Conservation (phyloP, 768 basidiomycete genomes). For the Tricholoma sp. region DNA sequence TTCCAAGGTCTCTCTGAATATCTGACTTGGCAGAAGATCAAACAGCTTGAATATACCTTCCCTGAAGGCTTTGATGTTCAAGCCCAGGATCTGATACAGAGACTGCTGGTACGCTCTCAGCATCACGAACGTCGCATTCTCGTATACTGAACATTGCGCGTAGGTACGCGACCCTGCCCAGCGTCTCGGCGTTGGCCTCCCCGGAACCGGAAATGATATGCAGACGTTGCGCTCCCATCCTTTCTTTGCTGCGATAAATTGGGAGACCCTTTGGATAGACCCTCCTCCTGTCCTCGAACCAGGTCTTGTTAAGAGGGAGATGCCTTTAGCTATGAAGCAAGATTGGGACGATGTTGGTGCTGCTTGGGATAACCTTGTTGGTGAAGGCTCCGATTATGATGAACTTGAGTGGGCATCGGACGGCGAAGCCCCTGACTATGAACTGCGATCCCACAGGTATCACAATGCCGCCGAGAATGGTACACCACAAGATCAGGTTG, state of each 20-base stretch:
- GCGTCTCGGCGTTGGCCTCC: slow-evolving; percentile 53
- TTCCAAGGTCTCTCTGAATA: slow-evolving; percentile 92
- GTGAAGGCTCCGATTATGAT: slow-evolving; percentile 27
- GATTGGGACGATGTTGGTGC: slow-evolving; percentile 52
- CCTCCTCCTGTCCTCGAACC: slow-evolving; percentile 52
- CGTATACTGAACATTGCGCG: slow-evolving; percentile 7
- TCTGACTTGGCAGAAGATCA: slow-evolving; percentile 93
- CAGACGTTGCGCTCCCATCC: slow-evolving; percentile 51
- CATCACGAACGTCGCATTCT: neutral
- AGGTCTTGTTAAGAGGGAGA: slow-evolving; percentile 51
- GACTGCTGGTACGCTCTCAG: slow-evolving; percentile 55
- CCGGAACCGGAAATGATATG: slow-evolving; percentile 33
- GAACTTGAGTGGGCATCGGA: slow-evolving; percentile 53
- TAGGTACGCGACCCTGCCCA: slow-evolving; percentile 54
- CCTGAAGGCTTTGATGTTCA: slow-evolving; percentile 81
- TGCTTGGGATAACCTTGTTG: slow-evolving; percentile 47
- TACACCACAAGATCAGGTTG: slow-evolving; percentile 8
- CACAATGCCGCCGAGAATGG: slow-evolving; percentile 2
- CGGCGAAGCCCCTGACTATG: slow-evolving; percentile 26
- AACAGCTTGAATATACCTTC: slow-evolving; percentile 80
- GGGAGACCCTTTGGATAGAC: slow-evolving; percentile 65
- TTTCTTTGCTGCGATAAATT: slow-evolving; percentile 56
- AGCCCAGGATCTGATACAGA: slow-evolving; percentile 75
- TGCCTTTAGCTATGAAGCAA: slow-evolving; percentile 23
- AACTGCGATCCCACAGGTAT: slow-evolving; percentile 12